Evolutionary conservation across 768 basidiomycete genomes (phyloP), one percentile per base, ranked within the genome.

Genomic region (Floccularia luteovirens): DNA sequence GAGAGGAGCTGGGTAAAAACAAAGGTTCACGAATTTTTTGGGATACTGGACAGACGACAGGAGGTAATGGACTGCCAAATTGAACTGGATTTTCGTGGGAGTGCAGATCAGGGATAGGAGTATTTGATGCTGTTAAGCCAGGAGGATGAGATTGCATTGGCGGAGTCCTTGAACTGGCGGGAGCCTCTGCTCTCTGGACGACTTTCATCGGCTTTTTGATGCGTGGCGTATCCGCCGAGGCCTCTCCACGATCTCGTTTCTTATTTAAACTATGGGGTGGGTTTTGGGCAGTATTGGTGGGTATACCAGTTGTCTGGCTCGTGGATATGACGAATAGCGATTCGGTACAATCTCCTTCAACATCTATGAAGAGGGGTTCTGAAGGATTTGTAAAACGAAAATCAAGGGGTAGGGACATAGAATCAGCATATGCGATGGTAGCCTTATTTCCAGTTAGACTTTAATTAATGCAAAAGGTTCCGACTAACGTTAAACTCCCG

Each of bases 251-350:
- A 33, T 63, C 69, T 40, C 69, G 73, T 58, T 71, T 75, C 47
- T 56, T 64, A 22, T 38, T 51, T 23, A 53, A 52, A 19, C 43
- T 41, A 30, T 36, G 32, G 36, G 54, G 38, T 35, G 44, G 48
- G 19, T 38, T 50, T 44, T 52, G 49, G 43, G 48, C 46, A 48
- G 57, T 54, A 24, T 47, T 56, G 22, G 47, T 54, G 25, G 58
- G 44, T 20, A 50, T 41, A 30, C 67, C 70, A 17, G 70, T 72
- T 21, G 73, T 66, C 42, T 78, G 75, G 52, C 75, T 86, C 5
- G 88, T 87, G 5, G 88, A 85, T 44, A 90, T 80, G 19, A 87
- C 82, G 52, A 89, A 89, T 23, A 89, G 67, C 28, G 69, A 66
- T 24, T 84, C 76, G 1, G 65, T 66, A 40, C 68, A 66, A 49